phyloP scores from a whole-genome alignment of 2,329 filamentous ascomycete genomes.

The Penicillium sp. region DNA sequence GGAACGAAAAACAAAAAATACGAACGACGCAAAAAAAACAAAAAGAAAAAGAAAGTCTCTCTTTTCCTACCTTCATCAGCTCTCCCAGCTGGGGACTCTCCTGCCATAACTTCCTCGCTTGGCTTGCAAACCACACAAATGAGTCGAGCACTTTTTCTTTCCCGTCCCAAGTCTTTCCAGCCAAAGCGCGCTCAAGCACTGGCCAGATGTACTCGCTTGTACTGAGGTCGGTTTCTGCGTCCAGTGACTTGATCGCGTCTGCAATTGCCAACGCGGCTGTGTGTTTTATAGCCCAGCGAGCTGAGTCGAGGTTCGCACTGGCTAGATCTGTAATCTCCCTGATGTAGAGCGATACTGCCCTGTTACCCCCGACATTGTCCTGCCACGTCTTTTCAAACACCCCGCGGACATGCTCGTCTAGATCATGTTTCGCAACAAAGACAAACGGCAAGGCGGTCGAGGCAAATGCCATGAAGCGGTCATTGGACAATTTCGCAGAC shows the following conservation, averaged over 20 bases:
- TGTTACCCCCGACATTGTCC: slow-evolving; percentile 84
- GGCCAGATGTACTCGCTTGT: slow-evolving; percentile 77
- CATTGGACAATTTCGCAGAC: slow-evolving; percentile 83
- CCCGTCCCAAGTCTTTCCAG: slow-evolving; percentile 88
- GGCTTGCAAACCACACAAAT: slow-evolving; percentile 77
- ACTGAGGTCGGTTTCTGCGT: slow-evolving; percentile 59
- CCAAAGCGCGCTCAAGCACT: slow-evolving; percentile 77
- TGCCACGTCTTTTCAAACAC: slow-evolving; percentile 87
- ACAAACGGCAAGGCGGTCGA: slow-evolving; percentile 80
- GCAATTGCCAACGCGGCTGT: slow-evolving; percentile 81
- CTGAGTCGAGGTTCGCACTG: slow-evolving; percentile 71
- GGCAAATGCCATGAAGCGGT: slow-evolving; percentile 81
- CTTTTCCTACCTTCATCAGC: slow-evolving; percentile 66
- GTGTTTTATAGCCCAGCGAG: slow-evolving; percentile 90
- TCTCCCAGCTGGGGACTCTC: slow-evolving; percentile 64
- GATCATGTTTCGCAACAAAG: slow-evolving; percentile 86
- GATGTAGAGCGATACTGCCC: slow-evolving; percentile 82
- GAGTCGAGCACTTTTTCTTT: slow-evolving; percentile 85
- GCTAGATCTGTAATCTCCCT: slow-evolving; percentile 77
- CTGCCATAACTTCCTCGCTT: slow-evolving; percentile 62
- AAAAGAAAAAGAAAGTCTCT: not conserved
- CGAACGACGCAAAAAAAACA: not conserved
- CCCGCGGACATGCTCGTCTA: slow-evolving; percentile 76
- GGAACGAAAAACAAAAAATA: not conserved
- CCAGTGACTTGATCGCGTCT: slow-evolving; percentile 70